Base-by-base conservation (phyloP, 208 protist species). In the Crithidia thermophila region DNA sequence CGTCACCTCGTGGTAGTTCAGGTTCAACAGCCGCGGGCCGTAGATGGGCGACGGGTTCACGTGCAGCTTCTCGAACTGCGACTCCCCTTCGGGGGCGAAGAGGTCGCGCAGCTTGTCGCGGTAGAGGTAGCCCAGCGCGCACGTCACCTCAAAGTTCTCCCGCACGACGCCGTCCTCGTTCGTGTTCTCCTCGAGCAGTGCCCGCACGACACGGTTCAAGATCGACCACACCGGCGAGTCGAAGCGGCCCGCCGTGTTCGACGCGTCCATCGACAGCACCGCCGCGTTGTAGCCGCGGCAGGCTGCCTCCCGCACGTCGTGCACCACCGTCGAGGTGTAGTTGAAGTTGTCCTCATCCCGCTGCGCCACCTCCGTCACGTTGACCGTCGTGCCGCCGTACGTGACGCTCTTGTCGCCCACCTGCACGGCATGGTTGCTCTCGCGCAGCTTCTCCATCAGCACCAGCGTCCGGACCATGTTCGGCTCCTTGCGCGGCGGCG, bases 31-130 rank as follows among this genome's bases (percentile, higher is more conserved):
- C 13, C 84, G 81, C 3, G 88, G 85, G 10, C 88, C 88, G 72
- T 84, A 88, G 39, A 94, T 90, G 8, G 88, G 88, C 6, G 88
- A 94, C 6, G 88, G 83, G 55, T 87, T 77, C 25, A 94, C 74
- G 18, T 53, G 58, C 5, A 91, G 58, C 45, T 73, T 72, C 51
- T 86, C 77, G 67, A 94, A 91, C 6, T 58, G 56, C 20, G 51
- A 36, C 30, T 67, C 75, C 16, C 51, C 52, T 2, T 68, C 72
- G n/a, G 66, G 56, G 31, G 55, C 59, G 16, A 88, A 74, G 42
- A 94, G 49, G 58, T 94, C 85, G 70, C 81, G 81, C 53, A 84
- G 77, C 64, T 88, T 86, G 75, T 90, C 84, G n/a, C 77, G 52
- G 63, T 79, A 63, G 37, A 94, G 61, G 69, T 87, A 94, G 33